phyloP scores from a whole-genome alignment of 495 filamentous ascomycete species.

The Xylaria scruposa region DNA sequence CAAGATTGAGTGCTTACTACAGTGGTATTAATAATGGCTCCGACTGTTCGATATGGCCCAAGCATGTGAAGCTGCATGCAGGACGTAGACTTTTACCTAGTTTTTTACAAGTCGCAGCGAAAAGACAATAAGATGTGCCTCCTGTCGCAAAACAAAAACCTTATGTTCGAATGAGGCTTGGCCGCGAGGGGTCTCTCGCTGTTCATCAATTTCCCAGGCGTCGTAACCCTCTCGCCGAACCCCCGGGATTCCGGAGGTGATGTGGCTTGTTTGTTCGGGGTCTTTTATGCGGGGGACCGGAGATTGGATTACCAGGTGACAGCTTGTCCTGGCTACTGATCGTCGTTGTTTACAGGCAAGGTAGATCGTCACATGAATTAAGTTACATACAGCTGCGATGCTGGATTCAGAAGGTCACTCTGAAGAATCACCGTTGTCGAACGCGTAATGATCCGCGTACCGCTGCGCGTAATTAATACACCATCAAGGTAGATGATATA shows the following conservation, averaged over 20 bases:
- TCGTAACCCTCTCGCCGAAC: neutral
- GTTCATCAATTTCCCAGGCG: neutral
- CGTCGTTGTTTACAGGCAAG: neutral
- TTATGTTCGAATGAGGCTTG: neutral
- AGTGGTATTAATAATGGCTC: neutral
- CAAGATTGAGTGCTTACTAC: neutral
- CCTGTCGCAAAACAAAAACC: neutral
- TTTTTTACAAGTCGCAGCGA: neutral
- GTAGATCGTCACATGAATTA: neutral
- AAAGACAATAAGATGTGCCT: neutral
- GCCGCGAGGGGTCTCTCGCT: neutral
- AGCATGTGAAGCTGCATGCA: constrained; percentile 1
- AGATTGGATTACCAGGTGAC: neutral
- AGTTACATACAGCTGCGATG: neutral
- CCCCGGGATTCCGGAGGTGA: neutral
- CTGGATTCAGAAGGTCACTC: neutral
- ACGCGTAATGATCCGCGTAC: neutral
- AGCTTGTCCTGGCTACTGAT: neutral
- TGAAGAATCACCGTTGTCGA: neutral
- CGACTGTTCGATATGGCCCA: neutral
- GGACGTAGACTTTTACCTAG: neutral
- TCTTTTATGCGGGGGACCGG: neutral
- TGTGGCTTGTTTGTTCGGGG: neutral
- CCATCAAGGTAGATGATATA: neutral
- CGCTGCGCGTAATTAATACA: neutral